These are phyloP conservation scores for Aquilaria sinensis DNA, from an alignment of 345 rosid genomes.

Conservation along the genomic window DNA sequence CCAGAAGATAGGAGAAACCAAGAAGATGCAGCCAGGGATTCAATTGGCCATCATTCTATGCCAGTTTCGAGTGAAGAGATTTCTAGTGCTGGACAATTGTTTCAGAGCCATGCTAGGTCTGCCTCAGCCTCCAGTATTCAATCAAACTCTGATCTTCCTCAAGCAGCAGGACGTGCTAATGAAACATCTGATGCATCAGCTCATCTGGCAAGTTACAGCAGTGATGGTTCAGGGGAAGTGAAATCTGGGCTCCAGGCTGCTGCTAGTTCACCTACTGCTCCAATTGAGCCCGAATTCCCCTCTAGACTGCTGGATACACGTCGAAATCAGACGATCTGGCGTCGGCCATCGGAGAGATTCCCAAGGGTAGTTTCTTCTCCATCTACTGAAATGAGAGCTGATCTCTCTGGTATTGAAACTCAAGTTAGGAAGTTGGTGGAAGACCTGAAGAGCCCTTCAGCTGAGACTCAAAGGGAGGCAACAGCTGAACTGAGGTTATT, in stretches of 20 bases:
- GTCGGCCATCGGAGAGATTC: constrained; percentile 69
- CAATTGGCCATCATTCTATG: constrained; percentile 33
- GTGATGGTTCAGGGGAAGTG: constrained; percentile 78
- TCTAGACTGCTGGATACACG: constrained; percentile 51
- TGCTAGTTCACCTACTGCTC: constrained; percentile 27
- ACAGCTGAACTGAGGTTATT: constrained; percentile 55
- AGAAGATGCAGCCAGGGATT: constrained; percentile 40
- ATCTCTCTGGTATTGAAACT: constrained; percentile 69
- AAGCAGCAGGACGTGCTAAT: constrained; percentile 41
- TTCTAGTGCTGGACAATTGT: constrained; percentile 35
- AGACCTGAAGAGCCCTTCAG: constrained; percentile 48
- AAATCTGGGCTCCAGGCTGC: constrained; percentile 44
- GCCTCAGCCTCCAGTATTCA: constrained; percentile 48
- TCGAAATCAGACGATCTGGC: constrained; percentile 59
- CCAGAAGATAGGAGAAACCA: constrained; percentile 50
- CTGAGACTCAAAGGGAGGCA: constrained; percentile 60
- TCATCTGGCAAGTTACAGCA: constrained; percentile 52
- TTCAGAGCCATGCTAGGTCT: constrained; percentile 50
- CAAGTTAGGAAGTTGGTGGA: constrained; percentile 62
- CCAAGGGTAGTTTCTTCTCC: constrained; percentile 70
- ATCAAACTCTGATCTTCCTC: constrained; percentile 45
- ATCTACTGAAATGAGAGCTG: constrained; percentile 56
- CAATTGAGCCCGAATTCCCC: constrained; percentile 52
- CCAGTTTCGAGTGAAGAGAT: constrained; percentile 48
- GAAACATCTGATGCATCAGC: constrained; percentile 54